Evolutionary conservation across 805 yeast genomes (phyloP), one percentile per base, ranked within the genome.

Genomic region (Metschnikowia orientalis): DNA sequence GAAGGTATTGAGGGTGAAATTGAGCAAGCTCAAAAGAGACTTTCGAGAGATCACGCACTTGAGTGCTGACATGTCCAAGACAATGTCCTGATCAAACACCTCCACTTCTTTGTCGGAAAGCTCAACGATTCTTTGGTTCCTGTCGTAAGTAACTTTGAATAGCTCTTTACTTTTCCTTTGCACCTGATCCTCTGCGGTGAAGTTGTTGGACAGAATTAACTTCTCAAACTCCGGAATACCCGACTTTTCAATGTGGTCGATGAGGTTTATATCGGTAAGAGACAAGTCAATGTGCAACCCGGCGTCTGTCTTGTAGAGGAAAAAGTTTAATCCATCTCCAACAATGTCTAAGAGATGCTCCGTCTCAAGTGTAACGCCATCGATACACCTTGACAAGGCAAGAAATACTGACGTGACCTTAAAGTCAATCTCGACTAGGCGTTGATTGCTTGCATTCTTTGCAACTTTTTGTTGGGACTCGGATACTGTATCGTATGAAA

Each of bases 1-100:
- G 54, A 92, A 92, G 0, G 97, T 92, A 27, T 87, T 83, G 49
- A 89, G 63, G 2, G 83, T 67, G 54, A 81, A 92, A 54, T 88
- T 90, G 42, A 90, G 59, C 9, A 92, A 61, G 1, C 94, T 81
- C 40, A 92, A 65, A 10, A 84, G 59, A 1, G 95, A 82, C 50
- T 77, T 82, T 29, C 97, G 76, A 0, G 94, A 77, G 5, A 89
- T 58, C 2, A 84, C 81, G 22, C 83, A 69, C 41, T 76, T 76
- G 34, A 92, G 73, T 9, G 94, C 86, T 0, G 95, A 87, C 59
- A 92, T 70, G 26, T 77, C 69, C 31, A 92, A 61, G 6, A 73
- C 67, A 4, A 89, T 73, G 43, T 74, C 78, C 54, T 87, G 95
- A 49, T 89, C 96, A 53, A 71, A 80, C 0, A 81, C 78, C 40